Conservation (phyloP, 2,329 filamentous ascomycete genomes). For the Claviceps maximensis region DNA sequence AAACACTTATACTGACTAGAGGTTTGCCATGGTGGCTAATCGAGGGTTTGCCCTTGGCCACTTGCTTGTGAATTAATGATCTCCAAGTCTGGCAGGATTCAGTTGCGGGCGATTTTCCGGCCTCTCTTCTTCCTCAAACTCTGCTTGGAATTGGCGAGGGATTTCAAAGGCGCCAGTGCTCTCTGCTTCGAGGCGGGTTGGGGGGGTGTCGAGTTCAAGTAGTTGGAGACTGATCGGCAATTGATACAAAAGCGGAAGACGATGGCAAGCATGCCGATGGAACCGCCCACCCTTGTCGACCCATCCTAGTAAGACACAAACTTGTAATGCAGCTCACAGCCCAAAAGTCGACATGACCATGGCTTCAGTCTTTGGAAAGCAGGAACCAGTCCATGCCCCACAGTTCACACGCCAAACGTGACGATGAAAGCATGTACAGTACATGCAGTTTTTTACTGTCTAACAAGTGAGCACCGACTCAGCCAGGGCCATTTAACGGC, state of each 20-base stretch:
- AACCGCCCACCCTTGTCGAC: conserved; percentile 1
- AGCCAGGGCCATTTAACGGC: neutral
- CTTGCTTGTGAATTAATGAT: neutral
- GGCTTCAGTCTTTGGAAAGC: no score
- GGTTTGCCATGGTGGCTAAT: conserved; percentile 12
- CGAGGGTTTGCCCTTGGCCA: neutral
- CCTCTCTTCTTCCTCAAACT: neutral
- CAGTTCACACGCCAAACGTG: neutral
- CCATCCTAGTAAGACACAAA: neutral
- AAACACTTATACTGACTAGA: conserved; percentile 9
- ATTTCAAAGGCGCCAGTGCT: neutral
- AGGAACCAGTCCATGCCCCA: neutral
- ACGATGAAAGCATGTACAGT: neutral
- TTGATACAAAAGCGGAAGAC: conserved; percentile 7
- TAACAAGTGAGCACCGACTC: neutral
- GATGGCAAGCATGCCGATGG: conserved; percentile 5
- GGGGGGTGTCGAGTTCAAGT: conserved; percentile 5
- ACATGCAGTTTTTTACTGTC: neutral
- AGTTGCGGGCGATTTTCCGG: neutral
- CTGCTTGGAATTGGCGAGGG: neutral
- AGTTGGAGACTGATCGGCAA: conserved; percentile 4
- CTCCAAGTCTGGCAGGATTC: neutral
- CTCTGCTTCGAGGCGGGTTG: conserved; percentile 2
- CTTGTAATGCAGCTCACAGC: neutral
- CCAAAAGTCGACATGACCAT: neutral